Evolutionary conservation across 352 stramenopile species (phyloP), one percentile per base, ranked within the genome.

Genomic region (Phytophthora rubi): DNA sequence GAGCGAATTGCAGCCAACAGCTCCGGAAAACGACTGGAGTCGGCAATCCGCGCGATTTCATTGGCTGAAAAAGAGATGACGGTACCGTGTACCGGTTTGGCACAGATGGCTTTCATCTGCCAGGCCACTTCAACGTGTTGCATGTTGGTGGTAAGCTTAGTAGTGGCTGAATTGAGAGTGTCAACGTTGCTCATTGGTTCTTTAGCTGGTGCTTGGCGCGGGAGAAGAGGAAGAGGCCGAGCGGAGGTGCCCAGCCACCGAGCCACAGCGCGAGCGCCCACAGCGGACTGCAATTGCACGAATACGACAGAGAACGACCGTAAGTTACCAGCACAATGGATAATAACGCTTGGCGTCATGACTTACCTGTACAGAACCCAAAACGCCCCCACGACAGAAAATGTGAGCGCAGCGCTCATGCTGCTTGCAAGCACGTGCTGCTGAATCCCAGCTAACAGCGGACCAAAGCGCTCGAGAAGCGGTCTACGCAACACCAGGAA

Each of bases 301-400:
- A 51, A 13, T 45, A 23, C n/a, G 13, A 26, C 28, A 53, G 13
- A 56, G 13, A 23, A 37, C 12, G 32, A 35, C n/a, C 53, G 6
- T 4, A 48, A 44, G 12, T 44, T n/a, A 44, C 4, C 12, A 44
- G 4, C 33, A 15, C 35, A 44, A 44, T n/a, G 12, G 18, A 21
- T 21, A 21, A 21, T 21, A 21, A 21, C 18, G 18, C 18, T 21
- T 21, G 18, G 42, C 28, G 16, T 37, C 33, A 16, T 42, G 12
- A 28, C 67, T 32, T 68, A 89, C 83, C 81, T 73, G 54, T 80
- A 76, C 10, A 86, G 42, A 53, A 92, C 18, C 84, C 86, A 93
- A 45, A 73, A 80, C 33, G 72, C 32, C 12, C 73, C 70, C 10
- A 81, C 81, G 23, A 90, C 66, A 0, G 70, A 70, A 63, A 89